These are phyloP conservation scores for Podaxis carcinomalis DNA, from an alignment of 768 basidiomycete species.

Conservation along the genomic window DNA sequence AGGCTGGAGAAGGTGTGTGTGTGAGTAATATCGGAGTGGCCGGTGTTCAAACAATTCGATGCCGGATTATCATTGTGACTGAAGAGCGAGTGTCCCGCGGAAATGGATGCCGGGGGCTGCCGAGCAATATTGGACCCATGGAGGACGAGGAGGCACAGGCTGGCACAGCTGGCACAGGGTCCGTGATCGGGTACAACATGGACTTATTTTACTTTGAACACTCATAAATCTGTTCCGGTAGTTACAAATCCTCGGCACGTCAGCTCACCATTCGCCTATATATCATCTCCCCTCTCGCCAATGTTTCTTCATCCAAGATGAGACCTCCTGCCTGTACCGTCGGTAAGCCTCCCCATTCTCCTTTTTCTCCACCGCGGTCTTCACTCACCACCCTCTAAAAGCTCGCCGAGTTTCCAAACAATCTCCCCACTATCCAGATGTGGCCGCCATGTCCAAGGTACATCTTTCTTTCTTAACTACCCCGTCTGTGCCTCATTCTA, in stretches of 20 bases:
- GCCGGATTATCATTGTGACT: not conserved
- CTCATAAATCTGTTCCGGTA: not conserved
- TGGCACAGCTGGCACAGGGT: not conserved
- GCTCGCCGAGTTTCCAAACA: not conserved
- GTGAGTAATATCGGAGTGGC: not conserved
- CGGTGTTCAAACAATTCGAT: not conserved
- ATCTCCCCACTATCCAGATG: not conserved
- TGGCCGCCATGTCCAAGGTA: slow-evolving; percentile 2
- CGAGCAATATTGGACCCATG: not conserved
- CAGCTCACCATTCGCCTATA: not conserved
- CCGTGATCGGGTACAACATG: slow-evolving; percentile 4
- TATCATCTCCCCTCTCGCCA: not conserved
- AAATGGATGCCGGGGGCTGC: not conserved
- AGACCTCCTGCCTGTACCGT: slow-evolving; percentile 5
- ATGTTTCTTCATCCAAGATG: not conserved
- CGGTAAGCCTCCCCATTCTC: not conserved
- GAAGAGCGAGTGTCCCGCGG: slow-evolving; percentile 5
- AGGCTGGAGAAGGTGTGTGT: not conserved
- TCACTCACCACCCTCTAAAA: not conserved
- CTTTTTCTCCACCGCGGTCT: not conserved
- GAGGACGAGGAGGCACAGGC: slow-evolving; percentile 7
- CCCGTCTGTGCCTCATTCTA: not conserved
- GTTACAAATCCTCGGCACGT: slow-evolving; percentile 1
- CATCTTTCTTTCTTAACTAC: not conserved
- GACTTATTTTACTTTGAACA: too few relatives aligned